These are phyloP conservation scores for Pyrus betulifolia DNA, from an alignment of 306 rosid genomes.

Conservation along the genomic window DNA sequence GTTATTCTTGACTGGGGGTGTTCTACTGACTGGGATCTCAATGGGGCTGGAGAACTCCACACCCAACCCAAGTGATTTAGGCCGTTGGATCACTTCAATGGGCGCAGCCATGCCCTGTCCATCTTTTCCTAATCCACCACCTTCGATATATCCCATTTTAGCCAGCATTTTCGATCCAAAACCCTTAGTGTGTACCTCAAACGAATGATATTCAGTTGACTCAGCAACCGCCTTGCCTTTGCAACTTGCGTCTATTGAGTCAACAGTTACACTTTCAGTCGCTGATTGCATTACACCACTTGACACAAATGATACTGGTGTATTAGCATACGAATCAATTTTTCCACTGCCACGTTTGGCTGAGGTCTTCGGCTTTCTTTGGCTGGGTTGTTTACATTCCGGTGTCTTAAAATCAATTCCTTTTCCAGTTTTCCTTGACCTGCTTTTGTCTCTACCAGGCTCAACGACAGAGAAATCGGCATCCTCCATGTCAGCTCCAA, in stretches of 20 bases:
- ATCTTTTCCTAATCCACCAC: conserved; percentile 78
- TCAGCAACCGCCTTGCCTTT: conserved; percentile 19
- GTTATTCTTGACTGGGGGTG: conserved; percentile 5
- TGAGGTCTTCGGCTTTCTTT: conserved; percentile 31
- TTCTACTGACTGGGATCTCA: conserved; percentile 7
- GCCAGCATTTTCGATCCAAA: conserved; percentile 97
- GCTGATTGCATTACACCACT: conserved; percentile 57
- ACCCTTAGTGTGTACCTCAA: conserved; percentile 89
- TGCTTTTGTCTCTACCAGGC: conserved; percentile 24
- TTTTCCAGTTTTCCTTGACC: conserved; percentile 37
- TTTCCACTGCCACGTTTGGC: conserved; percentile 34
- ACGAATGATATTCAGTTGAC: conserved; percentile 43
- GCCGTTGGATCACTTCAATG: conserved; percentile 73
- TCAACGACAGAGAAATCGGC: conserved; percentile 57
- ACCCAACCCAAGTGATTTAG: conserved; percentile 92
- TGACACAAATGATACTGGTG: conserved; percentile 73
- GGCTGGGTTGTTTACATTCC: conserved; percentile 23
- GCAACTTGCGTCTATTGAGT: conserved; percentile 21
- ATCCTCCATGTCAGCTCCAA: conserved; percentile 55
- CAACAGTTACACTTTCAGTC: conserved; percentile 23
- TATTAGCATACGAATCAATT: conserved; percentile 48
- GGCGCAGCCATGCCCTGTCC: conserved; percentile 77
- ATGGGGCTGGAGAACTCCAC: conserved; percentile 45
- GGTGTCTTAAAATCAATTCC: conserved; percentile 22
- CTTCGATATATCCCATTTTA: conserved; percentile 84